Evolutionary conservation across 495 filamentous ascomycete genomes (phyloP).

Genomic region (Evansstolkia leycettana): DNA sequence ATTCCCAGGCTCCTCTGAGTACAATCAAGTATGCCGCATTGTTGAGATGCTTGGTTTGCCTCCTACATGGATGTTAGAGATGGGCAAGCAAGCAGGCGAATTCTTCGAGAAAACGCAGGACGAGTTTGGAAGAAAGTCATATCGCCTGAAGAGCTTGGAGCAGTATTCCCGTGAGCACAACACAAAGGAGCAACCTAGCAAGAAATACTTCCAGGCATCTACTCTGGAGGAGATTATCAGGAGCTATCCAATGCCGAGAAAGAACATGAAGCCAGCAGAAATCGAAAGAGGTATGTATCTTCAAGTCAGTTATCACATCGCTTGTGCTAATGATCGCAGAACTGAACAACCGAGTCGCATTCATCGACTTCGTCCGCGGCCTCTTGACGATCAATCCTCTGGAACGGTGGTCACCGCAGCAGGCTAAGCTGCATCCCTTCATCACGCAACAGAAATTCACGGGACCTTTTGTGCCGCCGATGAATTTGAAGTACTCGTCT

Average conservation of each 20-base stretch:
- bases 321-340: conserved; percentile 43
- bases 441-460: conserved; percentile 98
- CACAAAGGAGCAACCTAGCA: conserved; percentile 97
- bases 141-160: conserved; percentile 92
- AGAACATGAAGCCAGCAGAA: conserved; percentile 98
- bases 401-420: conserved; percentile 95
- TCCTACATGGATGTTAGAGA: conserved; percentile 98
- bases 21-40: conserved; percentile 95
- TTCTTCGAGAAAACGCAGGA: conserved; percentile 96
- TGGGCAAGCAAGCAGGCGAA: conserved; percentile 94
- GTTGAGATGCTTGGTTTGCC: conserved; percentile 97
- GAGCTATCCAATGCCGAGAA: conserved; percentile 93
- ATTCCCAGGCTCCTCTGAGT: conserved; percentile 97
- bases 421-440: conserved; percentile 95
- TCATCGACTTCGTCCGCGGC: conserved; percentile 98
- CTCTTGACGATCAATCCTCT: conserved; percentile 90
- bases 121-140: conserved; percentile 77
- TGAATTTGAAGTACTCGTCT: conserved; percentile 82
- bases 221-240: conserved; percentile 95
- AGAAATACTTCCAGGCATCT: conserved; percentile 95
- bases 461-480: conserved; percentile 90
- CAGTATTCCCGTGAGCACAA: conserved; percentile 91
- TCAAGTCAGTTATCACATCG: background rate
- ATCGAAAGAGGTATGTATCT: conserved; percentile 74
- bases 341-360: conserved; percentile 95